Evolutionary conservation across 1,284 basidiomycete genomes (phyloP).

Genomic region (Wolfiporia cocos): DNA sequence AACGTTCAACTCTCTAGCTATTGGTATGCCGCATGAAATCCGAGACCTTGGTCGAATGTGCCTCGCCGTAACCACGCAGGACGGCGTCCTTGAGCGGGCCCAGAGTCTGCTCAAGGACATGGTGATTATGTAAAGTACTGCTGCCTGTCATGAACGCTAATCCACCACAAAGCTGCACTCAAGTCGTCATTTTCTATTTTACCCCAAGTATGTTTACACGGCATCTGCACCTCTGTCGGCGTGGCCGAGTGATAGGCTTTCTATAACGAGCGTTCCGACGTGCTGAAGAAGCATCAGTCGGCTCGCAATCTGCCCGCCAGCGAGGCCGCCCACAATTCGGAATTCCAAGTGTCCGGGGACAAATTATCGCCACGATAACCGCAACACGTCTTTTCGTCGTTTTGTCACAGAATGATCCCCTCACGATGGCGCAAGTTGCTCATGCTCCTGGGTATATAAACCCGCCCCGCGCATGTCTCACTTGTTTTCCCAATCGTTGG

Average conservation of each 20-base stretch:
- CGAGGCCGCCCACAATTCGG: constrained; percentile 32
- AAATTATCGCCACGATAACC: constrained; percentile 26
- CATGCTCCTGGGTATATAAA: too few species aligned
- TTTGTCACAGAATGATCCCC: constrained; percentile 50
- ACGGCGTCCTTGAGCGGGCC: constrained; percentile 97
- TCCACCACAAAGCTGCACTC: constrained; percentile 16
- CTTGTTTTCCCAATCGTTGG: too few species aligned
- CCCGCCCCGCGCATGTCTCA: too few species aligned
- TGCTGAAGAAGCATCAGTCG: constrained; percentile 15
- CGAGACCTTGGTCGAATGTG: constrained; percentile 98
- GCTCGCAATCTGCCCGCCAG: constrained; percentile 9
- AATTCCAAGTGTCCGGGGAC: constrained; percentile 48
- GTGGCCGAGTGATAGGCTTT: too few species aligned
- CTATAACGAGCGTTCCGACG: constrained; percentile 18
- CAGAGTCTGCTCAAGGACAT: constrained; percentile 91
- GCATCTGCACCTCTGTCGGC: too few species aligned
- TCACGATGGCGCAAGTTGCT: constrained; percentile 15
- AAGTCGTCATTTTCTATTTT: constrained; percentile 4
- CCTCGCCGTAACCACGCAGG: constrained; percentile 94
- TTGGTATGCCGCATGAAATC: constrained; percentile 99
- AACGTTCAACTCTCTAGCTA: too few species aligned
- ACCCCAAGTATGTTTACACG: too few species aligned
- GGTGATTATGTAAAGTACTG: constrained; percentile 40
- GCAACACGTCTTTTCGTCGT: constrained; percentile 32
- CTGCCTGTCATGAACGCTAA: constrained; percentile 3